A percentile compares a stretch with the other conserved stretches of the same genome.
Evolutionary conservation across 2,329 filamentous ascomycete species (phyloP).

Genomic region (Teratosphaeria gauchensis): DNA sequence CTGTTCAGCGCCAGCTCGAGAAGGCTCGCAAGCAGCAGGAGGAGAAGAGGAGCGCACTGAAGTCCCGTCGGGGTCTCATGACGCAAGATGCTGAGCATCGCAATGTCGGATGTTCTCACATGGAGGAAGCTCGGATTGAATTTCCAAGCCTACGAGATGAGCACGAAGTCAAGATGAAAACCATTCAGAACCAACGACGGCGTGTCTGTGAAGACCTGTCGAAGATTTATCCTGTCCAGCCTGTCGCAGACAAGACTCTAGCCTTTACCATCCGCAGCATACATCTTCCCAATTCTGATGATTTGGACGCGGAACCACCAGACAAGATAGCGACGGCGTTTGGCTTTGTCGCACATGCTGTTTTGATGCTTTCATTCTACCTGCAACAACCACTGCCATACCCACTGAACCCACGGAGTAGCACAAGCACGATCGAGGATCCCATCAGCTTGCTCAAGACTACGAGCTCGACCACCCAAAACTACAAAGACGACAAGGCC

Average conservation of each 20-base stretch:
- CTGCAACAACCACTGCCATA: constrained; percentile 72
- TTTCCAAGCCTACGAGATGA: constrained; percentile 28
- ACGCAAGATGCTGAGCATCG: constrained; percentile 27
- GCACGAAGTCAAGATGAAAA: constrained; percentile 43
- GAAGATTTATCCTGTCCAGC: constrained; percentile 70
- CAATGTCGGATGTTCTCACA: constrained; percentile 27
- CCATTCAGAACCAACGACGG: constrained; percentile 74
- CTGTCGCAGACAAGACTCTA: constrained; percentile 54
- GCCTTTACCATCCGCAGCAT: constrained; percentile 76
- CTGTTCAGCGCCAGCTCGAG: constrained; percentile 58
- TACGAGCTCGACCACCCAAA: constrained; percentile 10
- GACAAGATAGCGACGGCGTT: constrained; percentile 71
- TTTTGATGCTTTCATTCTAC: constrained; percentile 71
- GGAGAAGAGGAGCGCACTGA: constrained; percentile 58
- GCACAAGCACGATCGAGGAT: constrained; percentile 65
- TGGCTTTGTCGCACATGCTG: constrained; percentile 67
- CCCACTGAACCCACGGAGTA: constrained; percentile 61
- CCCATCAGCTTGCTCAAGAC: constrained; percentile 44
- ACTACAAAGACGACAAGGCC: constrained; percentile 12
- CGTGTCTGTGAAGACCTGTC: constrained; percentile 78
- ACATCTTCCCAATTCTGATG: constrained; percentile 64
- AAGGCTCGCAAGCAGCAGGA: constrained; percentile 53
- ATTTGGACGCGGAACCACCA: constrained; percentile 60
- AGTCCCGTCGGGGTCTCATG: constrained; percentile 58
- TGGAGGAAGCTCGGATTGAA: constrained; percentile 47